Base-by-base conservation (phyloP, 2,329 filamentous ascomycete species). In the Cladosporium sphaerospermum region DNA sequence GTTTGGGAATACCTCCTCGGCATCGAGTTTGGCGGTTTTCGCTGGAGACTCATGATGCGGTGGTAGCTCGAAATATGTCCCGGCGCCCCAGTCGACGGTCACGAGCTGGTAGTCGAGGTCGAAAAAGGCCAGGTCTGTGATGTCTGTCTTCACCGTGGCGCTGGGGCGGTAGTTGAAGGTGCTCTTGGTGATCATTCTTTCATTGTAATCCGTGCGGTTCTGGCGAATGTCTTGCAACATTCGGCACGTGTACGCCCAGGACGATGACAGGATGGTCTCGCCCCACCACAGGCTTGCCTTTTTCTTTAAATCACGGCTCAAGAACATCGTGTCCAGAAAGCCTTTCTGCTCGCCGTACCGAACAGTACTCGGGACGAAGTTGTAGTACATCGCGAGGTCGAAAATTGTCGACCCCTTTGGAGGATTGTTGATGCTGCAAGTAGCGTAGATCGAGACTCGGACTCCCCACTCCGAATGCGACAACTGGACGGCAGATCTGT, bases 211-310 rank as follows among this genome's bases (percentile, higher is more conserved):
- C 13, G 54, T 53, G 45, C 54, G 51, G 19, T 56, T 55, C 8
- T 34, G 5, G 10, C 36, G 32, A 13, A 54, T 51, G 18, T 41
- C 49, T 36, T 53, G 39, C 43, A 56, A 52, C 18, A 42, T 11
- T 8, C 32, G 11, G 11, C 39, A 53, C 3, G 33, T 9, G 4
- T 36, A 37, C 3, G 48, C 44, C 55, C 57, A 60, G 33, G 58
- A 57, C 43, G 53, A 52, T 18, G 49, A 53, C 37, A 60, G 45
- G 1, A 60, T 18, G 23, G 36, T 51, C 43, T 59, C 52, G 10
- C 55, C 57, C 57, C 57, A 60, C 28, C 39, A 59, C 32, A 60
- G 34, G 44, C 54, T 56, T 2, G 58, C 37, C 10, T 36, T 44
- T 9, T 14, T 23, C 5, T 40, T 43, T 9, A 32, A 16, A 36